Conservation (phyloP, 2,329 filamentous ascomycete species). For the Xylaria sp. region DNA sequence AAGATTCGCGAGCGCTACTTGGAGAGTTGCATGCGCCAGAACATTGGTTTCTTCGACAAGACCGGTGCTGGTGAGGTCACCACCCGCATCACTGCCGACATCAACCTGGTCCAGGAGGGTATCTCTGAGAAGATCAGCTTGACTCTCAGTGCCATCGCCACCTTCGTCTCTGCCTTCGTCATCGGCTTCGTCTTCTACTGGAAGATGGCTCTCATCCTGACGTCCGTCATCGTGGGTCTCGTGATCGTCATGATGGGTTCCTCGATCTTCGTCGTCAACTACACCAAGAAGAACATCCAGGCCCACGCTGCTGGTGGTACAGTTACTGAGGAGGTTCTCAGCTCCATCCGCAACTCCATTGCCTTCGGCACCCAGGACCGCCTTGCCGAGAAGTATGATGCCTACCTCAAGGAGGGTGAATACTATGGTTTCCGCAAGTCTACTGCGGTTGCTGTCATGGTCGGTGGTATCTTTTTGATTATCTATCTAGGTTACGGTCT, state of each 20-base stretch:
- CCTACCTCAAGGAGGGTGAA: slow-evolving; percentile 67
- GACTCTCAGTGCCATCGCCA: slow-evolving; percentile 69
- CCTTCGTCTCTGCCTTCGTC: slow-evolving; percentile 82
- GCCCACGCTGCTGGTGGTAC: slow-evolving; percentile 81
- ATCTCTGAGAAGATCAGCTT: slow-evolving; percentile 85
- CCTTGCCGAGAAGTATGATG: slow-evolving; percentile 79
- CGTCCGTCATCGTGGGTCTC: slow-evolving; percentile 75
- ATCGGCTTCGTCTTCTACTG: slow-evolving; percentile 89
- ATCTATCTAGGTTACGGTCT: slow-evolving; percentile 84
- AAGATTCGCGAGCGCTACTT: slow-evolving; percentile 82
- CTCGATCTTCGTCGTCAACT: slow-evolving; percentile 71
- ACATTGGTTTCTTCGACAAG: slow-evolving; percentile 91
- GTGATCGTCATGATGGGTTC: slow-evolving; percentile 69
- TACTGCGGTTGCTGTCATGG: slow-evolving; percentile 66
- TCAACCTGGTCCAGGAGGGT: slow-evolving; percentile 87
- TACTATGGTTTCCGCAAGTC: slow-evolving; percentile 73
- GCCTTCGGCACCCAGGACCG: slow-evolving; percentile 93
- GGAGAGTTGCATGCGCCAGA: slow-evolving; percentile 75
- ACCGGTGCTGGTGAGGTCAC: slow-evolving; percentile 90
- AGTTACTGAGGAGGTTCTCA: slow-evolving; percentile 89
- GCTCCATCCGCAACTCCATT: slow-evolving; percentile 84
- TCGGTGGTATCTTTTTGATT: slow-evolving; percentile 76
- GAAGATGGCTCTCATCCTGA: slow-evolving; percentile 85
- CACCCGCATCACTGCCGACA: slow-evolving; percentile 89
- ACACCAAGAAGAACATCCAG: slow-evolving; percentile 69